Percentiles rank a stretch among this genome's conserved stretches.
phyloP scores from a whole-genome alignment of 768 basidiomycete genomes.

The Mycena rebaudengoi region DNA sequence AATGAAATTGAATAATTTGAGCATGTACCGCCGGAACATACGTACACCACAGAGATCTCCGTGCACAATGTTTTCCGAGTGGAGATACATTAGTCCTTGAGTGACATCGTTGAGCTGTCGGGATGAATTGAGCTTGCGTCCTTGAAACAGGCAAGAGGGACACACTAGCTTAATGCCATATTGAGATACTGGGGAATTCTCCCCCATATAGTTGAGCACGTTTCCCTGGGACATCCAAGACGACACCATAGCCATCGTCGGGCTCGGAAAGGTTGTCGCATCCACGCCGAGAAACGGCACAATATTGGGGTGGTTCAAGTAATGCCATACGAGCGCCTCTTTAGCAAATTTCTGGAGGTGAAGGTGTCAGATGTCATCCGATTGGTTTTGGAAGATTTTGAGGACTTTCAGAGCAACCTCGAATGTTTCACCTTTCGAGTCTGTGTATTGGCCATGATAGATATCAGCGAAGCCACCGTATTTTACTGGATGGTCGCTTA shows the following conservation, averaged over 20 bases:
- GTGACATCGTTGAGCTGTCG: background rate
- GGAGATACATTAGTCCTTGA: background rate
- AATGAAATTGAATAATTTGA: background rate
- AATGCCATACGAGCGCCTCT: constrained; percentile 21
- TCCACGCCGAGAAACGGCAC: constrained; percentile 22
- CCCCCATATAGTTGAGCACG: constrained; percentile 11
- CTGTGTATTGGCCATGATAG: background rate
- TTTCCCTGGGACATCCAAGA: constrained; percentile 24
- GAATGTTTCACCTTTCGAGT: background rate
- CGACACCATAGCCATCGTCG: constrained; percentile 15
- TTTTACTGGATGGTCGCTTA: constrained; percentile 1
- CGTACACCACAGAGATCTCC: constrained; percentile 10
- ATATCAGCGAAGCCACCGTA: constrained; percentile 5
- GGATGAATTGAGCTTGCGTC: background rate
- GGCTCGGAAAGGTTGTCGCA: constrained; percentile 7
- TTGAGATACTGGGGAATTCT: constrained; percentile 2
- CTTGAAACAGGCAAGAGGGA: background rate
- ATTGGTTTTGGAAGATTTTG: background rate
- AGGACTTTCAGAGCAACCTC: constrained; percentile 7
- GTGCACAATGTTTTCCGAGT: background rate
- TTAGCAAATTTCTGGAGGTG: constrained; percentile 8
- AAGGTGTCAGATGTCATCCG: background rate
- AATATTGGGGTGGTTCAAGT: constrained; percentile 11
- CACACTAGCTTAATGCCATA: constrained; percentile 1
- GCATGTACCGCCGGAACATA: background rate